Base-by-base conservation (phyloP, 805 yeast species). In the Starmerella cellae region DNA sequence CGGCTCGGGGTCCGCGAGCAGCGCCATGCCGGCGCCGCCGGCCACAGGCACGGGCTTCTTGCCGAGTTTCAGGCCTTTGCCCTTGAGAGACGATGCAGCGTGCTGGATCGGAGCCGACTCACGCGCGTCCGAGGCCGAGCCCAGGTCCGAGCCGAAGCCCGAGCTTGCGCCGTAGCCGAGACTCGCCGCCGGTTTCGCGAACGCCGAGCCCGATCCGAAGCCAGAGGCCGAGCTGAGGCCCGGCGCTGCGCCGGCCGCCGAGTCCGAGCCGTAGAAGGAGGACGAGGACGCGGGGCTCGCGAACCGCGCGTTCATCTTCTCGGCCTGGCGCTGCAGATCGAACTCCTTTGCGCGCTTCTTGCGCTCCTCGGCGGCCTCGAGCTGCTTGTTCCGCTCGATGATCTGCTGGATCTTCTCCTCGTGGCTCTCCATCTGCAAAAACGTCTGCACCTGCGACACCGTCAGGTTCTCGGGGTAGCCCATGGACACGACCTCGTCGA, bases 391-490 rank as follows among this genome's bases (percentile, higher is more conserved):
- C 62, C 87, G 77, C 65, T 84, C 97, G 55, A 91, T 91, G 60
- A 91, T 87, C 60, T 91, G 96, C 68, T 91, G 97, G 58, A 93
- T 88, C 69, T 83, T 88, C 66, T 91, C 99, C 65, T 91, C 98
- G 61, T 91, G 96, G 32, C 94, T 82, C 64, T 91, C 97, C 97
- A 91, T 88, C 59, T 84, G 88, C 66, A 91, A 68, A 64, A 82
- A 88, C 11, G 93, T 82, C 60, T 74, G 76, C 50, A 91, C 81
- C 66, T 91, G 97, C 46, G 77, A 61, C 50, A 79, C 60, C 1
- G 91, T 75, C 51, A 88, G 66, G 62, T 84, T 81, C 61, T 91
- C 99, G 51, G 82, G 77, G 67, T 79, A 84, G 16, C 98, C 98
- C 64, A 83, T 68, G 41, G 77, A 76, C 53, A 91, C 76, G 43